Evolutionary conservation across 2,329 filamentous ascomycete species (phyloP), one percentile per base, ranked within the genome.

Genomic region (Thelonectria olida): DNA sequence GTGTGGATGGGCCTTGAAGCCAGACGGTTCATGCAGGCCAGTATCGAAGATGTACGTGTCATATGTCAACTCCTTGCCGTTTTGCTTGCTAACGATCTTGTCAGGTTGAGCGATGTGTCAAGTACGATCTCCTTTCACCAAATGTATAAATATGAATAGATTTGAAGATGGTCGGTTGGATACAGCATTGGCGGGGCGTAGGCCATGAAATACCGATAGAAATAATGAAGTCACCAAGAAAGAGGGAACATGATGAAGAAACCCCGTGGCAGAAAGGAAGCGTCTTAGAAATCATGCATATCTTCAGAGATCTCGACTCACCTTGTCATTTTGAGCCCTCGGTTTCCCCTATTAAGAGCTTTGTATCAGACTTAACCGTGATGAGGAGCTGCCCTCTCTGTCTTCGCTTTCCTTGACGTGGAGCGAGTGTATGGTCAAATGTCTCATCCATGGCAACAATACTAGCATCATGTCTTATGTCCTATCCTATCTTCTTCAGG

Each of bases 1-100:
- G 89, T 97, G 5, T 98, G 95, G 95, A 88, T 92, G 61, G 94
- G 95, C 2, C 82, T 98, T 10, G 95, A 98, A 80, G 92, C 93
- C 49, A 86, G 95, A 64, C 90, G 90, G 68, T 96, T 97, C 78
- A 85, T 97, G 79, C 92, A 97, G 78, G 92, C 92, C 44, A 97
- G 92, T 65, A 87, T 96, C 54, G 93, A 97, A 74, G 93, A 93
- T 77, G 92, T 93, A 28, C 4, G 10, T 12, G 7, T 20, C 2
- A 28, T 34, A 13, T 13, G 4, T 31, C 4, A n/a, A 22, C 28
- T 19, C 41, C n/a, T 20, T 44, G n/a, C 17, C 8, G 7, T 3
- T 12, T 10, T 52, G 9, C 7, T 39, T 63, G n/a, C 63, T 45
- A 64, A 61, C 48, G 19, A 49, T 5, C 6, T 5, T 9, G 22